Evolutionary conservation across 176 grass and related monocot species (phyloP).

Genomic region (Oryza australiensis): DNA sequence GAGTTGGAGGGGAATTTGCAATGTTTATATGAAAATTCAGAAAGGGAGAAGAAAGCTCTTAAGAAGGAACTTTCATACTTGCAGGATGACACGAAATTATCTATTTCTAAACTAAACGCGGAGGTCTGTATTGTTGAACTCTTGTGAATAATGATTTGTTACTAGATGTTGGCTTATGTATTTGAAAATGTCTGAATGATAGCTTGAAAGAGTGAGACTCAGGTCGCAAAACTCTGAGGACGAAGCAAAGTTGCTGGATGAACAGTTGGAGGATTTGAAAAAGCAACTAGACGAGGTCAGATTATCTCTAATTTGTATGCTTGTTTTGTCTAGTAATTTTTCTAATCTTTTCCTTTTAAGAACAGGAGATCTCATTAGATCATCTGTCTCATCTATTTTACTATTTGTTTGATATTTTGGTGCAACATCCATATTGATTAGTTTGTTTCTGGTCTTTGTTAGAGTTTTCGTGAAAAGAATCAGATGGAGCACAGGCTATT

Average conservation of each 20-base stretch:
- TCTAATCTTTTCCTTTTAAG: conserved; percentile 25
- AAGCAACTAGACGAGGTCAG: conserved; percentile 70
- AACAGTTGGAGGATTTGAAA: conserved; percentile 64
- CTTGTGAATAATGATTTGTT: conserved; percentile 23
- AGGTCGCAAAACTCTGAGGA: conserved; percentile 71
- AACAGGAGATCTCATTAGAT: background rate
- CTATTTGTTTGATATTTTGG: conserved; percentile 38
- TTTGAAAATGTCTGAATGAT: conserved; percentile 14
- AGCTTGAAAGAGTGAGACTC: conserved; percentile 78
- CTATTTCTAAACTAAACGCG: conserved; percentile 58
- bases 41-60: conserved; percentile 79
- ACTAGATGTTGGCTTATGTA: conserved; percentile 34
- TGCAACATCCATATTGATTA: conserved; percentile 24
- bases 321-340: conserved; percentile 21
- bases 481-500: conserved; percentile 55
- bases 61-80: conserved; percentile 69
- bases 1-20: conserved; percentile 73
- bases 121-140: conserved; percentile 58
- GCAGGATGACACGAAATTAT: conserved; percentile 67
- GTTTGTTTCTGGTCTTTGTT: conserved; percentile 39
- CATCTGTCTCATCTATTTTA: background rate
- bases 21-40: conserved; percentile 66
- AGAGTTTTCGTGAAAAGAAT: conserved; percentile 65
- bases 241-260: conserved; percentile 63
- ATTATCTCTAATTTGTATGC: background rate